Evolutionary conservation across 2,329 filamentous ascomycete species (phyloP).

Genomic region (Colletotrichum australisinense): DNA sequence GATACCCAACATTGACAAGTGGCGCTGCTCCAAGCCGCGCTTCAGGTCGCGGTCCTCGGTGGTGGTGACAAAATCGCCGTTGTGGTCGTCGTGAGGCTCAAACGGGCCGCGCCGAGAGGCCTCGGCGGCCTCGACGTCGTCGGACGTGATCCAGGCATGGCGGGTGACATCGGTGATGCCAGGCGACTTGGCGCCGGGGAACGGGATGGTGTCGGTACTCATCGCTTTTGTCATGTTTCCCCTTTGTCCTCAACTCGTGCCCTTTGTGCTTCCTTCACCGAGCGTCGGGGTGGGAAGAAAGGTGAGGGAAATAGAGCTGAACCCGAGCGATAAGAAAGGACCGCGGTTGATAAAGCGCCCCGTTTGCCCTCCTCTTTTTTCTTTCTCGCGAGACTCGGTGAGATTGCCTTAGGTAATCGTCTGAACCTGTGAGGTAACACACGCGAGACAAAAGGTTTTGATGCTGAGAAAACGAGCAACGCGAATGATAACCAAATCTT

Average conservation of each 20-base stretch:
- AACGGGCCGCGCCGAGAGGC: conserved; percentile 20
- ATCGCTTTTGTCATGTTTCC: not conserved
- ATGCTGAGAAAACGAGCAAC: not conserved
- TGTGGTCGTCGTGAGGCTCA: conserved; percentile 39
- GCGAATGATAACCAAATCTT: not conserved
- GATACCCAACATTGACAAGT: conserved; percentile 72
- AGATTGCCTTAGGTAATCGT: not conserved
- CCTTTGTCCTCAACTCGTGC: not conserved
- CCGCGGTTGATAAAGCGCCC: not conserved
- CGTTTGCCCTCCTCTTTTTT: not conserved
- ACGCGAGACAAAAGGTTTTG: not conserved
- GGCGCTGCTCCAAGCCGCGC: conserved; percentile 63
- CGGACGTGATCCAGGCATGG: conserved; percentile 31
- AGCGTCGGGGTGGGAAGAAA: not conserved
- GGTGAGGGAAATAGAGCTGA: conserved; percentile 6
- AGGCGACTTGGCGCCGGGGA: conserved; percentile 34
- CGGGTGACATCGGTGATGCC: conserved; percentile 33
- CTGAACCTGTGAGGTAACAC: not conserved
- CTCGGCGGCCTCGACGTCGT: conserved; percentile 27
- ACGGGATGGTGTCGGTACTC: conserved; percentile 31
- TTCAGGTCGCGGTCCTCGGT: conserved; percentile 62
- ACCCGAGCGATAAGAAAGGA: not conserved
- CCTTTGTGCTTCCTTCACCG: conserved; percentile 13
- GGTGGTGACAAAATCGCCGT: conserved; percentile 58
- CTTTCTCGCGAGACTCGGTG: not conserved